Evolutionary conservation across 306 rosid species (phyloP).

Genomic region (Casuarina cunninghamiana): DNA sequence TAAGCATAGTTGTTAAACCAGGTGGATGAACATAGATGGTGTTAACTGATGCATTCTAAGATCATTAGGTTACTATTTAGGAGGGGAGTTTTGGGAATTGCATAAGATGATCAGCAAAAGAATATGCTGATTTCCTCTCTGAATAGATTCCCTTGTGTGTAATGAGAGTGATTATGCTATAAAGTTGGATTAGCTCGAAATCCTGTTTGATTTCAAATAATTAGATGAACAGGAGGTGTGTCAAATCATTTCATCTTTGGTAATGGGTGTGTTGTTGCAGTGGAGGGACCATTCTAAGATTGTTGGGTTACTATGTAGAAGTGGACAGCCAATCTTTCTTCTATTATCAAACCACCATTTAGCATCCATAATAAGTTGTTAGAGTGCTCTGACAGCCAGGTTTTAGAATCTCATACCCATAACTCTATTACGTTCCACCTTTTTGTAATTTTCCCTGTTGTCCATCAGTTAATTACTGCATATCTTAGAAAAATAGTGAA

Average conservation of each 20-base stretch:
- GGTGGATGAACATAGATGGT: no score
- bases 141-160: no score
- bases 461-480: not conserved
- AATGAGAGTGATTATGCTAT: no score
- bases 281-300: slow-evolving; percentile 44
- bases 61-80: no score
- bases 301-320: slow-evolving; percentile 14
- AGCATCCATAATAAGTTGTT: slow-evolving; percentile 1
- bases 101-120: no score
- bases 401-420: not conserved
- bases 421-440: not conserved
- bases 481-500: not conserved
- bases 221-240: not conserved
- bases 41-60: no score
- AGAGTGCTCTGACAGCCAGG: slow-evolving; percentile 31
- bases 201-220: not conserved
- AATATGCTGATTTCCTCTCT: no score
- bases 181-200: no score
- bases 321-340: slow-evolving; percentile 38
- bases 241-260: not conserved
- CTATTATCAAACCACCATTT: slow-evolving; percentile 1
- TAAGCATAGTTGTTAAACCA: no score
- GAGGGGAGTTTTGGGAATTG: no score
- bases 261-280: slow-evolving; percentile 33
- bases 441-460: not conserved